Evolutionary conservation across 202 grass and related monocot species (phyloP).

Genomic region (Thinopyrum obtusiflorum): DNA sequence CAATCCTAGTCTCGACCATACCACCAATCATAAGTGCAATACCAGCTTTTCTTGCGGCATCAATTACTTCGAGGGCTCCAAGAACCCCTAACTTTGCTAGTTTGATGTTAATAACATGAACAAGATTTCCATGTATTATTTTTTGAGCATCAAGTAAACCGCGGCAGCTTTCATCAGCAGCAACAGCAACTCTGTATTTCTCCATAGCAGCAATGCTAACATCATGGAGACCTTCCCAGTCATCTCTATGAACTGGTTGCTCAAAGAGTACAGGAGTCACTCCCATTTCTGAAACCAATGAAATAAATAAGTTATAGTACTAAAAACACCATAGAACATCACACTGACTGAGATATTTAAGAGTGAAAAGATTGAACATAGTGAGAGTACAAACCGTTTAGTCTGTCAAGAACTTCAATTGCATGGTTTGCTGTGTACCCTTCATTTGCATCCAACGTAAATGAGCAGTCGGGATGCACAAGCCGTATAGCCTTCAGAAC

Average conservation of each 20-base stretch:
- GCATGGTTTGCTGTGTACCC: conserved; percentile 82
- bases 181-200: conserved; percentile 71
- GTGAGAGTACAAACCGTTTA: conserved; percentile 57
- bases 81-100: conserved; percentile 73
- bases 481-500: conserved; percentile 77
- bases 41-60: conserved; percentile 57
- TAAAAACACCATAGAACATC: not conserved
- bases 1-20: conserved; percentile 90
- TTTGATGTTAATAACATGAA: conserved; percentile 96
- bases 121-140: conserved; percentile 74
- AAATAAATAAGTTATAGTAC: not conserved
- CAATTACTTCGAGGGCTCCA: conserved; percentile 78
- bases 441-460: conserved; percentile 96
- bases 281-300: conserved; percentile 72
- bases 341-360: not conserved
- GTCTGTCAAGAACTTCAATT: conserved; percentile 90
- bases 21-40: conserved; percentile 85
- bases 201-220: conserved; percentile 71
- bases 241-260: conserved; percentile 87
- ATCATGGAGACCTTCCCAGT: conserved; percentile 77
- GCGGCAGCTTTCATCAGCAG: conserved; percentile 95
- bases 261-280: conserved; percentile 84
- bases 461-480: conserved; percentile 72
- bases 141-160: conserved; percentile 66
- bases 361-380: not conserved